A percentile compares a stretch with the other conserved stretches of the same genome.
Evolutionary conservation across 1,139 yeast genomes (phyloP).

Genomic region (Debaryomyces udenii): DNA sequence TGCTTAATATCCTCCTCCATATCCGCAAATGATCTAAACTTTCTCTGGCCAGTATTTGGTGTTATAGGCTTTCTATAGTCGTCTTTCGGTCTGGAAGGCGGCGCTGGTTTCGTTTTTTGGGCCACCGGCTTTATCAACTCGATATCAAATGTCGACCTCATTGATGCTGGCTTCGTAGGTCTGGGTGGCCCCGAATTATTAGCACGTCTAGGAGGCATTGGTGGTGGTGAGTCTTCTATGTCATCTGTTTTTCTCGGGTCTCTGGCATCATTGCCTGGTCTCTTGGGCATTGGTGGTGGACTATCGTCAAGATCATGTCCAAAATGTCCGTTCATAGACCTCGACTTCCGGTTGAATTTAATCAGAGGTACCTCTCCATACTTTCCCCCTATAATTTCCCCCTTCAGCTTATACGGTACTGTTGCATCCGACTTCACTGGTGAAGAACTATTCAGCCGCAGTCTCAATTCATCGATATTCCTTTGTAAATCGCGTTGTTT

Average conservation of each 20-base stretch:
- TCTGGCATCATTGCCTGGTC: constrained; percentile 14
- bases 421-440: constrained; percentile 8
- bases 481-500: constrained; percentile 36
- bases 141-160: constrained; percentile 17
- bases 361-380: constrained; percentile 21
- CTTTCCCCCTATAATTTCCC: not conserved
- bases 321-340: not conserved
- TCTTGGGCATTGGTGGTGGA: constrained; percentile 19
- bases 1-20: constrained; percentile 23
- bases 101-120: constrained; percentile 12
- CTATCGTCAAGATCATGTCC: constrained; percentile 10
- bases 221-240: constrained; percentile 14
- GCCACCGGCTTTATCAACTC: constrained; percentile 27
- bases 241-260: not conserved
- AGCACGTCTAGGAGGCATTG: constrained; percentile 17
- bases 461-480: constrained; percentile 33
- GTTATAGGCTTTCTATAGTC: constrained; percentile 1
- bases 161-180: constrained; percentile 16
- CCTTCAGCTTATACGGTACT: not conserved
- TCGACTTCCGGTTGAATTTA: constrained; percentile 21
- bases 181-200: constrained; percentile 12
- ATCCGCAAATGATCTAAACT: constrained; percentile 25
- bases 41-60: constrained; percentile 1
- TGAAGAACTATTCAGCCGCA: constrained; percentile 24
- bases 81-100: constrained; percentile 5